Evolutionary conservation across 2,329 filamentous ascomycete species (phyloP).

Genomic region (Juglanconis sp.): DNA sequence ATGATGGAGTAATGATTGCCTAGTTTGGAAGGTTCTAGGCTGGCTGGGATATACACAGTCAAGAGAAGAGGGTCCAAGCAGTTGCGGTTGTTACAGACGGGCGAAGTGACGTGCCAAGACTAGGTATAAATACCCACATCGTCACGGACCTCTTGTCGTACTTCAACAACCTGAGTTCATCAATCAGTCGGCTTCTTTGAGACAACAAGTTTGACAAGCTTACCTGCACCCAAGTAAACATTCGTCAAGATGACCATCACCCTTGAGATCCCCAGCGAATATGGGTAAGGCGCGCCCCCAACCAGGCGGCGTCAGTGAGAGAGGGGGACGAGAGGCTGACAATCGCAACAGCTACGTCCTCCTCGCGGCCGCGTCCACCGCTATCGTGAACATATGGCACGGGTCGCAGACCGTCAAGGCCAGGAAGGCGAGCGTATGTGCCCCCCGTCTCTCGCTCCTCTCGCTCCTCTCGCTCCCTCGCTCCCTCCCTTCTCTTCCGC

Average conservation of each 20-base stretch:
- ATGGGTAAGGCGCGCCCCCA: constrained; percentile 40
- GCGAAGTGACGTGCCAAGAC: too few relatives aligned
- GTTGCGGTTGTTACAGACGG: too few relatives aligned
- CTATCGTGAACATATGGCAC: constrained; percentile 58
- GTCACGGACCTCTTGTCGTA: background rate
- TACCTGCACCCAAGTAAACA: background rate
- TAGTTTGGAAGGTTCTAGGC: background rate
- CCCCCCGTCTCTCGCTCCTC: background rate
- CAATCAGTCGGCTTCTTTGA: too few relatives aligned
- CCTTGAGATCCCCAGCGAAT: constrained; percentile 45
- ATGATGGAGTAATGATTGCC: background rate
- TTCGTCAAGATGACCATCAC: constrained; percentile 35
- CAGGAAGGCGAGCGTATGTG: constrained; percentile 44
- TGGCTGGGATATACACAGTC: background rate
- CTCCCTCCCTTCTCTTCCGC: background rate
- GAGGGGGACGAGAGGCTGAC: background rate
- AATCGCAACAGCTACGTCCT: constrained; percentile 55
- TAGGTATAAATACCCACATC: background rate
- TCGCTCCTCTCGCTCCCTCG: background rate
- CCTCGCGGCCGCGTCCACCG: constrained; percentile 51
- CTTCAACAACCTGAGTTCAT: background rate
- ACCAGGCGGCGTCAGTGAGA: background rate
- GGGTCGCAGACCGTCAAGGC: constrained; percentile 40
- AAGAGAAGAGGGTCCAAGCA: too few relatives aligned
- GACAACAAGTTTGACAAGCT: background rate